phyloP scores from a whole-genome alignment of 2,329 filamentous ascomycete species.

The Mycosphaerella sp. region DNA sequence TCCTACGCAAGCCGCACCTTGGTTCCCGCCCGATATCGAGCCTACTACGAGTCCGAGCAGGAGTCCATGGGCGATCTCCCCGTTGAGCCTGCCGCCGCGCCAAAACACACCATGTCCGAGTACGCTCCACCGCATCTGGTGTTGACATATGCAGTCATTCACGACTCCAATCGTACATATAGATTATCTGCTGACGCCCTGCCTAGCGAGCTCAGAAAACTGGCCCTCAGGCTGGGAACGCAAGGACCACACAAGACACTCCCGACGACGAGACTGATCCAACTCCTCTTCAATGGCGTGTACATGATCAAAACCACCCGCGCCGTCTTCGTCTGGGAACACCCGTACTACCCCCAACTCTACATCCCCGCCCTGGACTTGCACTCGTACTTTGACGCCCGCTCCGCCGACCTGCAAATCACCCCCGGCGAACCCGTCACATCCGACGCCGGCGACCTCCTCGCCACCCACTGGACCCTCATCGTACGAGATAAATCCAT shows the following conservation, averaged over 20 bases:
- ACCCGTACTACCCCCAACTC: conserved; percentile 42
- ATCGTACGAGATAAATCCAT: conserved; percentile 17
- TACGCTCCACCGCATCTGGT: background rate
- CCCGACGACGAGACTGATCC: conserved; percentile 29
- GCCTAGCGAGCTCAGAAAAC: conserved; percentile 32
- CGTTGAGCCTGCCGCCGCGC: background rate
- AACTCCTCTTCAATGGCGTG: conserved; percentile 29
- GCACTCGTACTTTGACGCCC: conserved; percentile 6
- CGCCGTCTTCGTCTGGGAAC: conserved; percentile 37
- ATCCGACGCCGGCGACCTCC: conserved; percentile 9
- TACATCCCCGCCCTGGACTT: conserved; percentile 28
- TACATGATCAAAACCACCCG: conserved; percentile 34
- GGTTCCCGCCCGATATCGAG: conserved; percentile 4
- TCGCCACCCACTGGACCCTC: conserved; percentile 26
- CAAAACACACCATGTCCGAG: background rate
- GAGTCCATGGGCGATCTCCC: background rate
- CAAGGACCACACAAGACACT: conserved; percentile 36
- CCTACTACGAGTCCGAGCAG: background rate
- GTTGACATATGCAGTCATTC: too few relatives aligned
- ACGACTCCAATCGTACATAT: too few relatives aligned
- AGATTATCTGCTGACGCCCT: too few relatives aligned
- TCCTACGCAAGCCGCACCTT: conserved; percentile 2
- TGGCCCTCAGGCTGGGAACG: conserved; percentile 38
- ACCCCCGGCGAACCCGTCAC: conserved; percentile 21
- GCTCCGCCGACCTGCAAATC: conserved; percentile 13